Conservation (phyloP, 2,329 filamentous ascomycete genomes). For the Aspergillus brunneoviolaceus region DNA sequence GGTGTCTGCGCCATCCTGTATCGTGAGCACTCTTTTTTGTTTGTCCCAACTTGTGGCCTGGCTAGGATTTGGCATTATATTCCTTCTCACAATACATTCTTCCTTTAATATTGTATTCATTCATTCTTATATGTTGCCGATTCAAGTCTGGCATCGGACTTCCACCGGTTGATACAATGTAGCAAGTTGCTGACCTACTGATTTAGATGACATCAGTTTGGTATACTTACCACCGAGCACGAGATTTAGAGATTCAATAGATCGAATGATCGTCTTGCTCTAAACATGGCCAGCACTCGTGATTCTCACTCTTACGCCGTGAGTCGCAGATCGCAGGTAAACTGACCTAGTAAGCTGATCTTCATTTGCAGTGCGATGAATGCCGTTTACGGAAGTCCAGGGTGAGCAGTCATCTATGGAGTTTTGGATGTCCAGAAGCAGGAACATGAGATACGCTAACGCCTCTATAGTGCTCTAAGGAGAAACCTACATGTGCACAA, state of each 20-base stretch:
- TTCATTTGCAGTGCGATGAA: constrained; percentile 37
- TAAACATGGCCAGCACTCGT: constrained; percentile 42
- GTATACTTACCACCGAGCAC: constrained; percentile 33
- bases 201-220: constrained; percentile 33
- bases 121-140: background rate
- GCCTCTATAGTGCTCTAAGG: constrained; percentile 40
- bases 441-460: background rate
- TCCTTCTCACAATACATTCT: background rate
- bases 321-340: constrained; percentile 21
- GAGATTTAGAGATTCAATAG: constrained; percentile 24
- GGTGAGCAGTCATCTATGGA: constrained; percentile 22
- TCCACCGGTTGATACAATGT: background rate
- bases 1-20: constrained; percentile 1
- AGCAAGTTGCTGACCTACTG: constrained; percentile 21
- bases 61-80: background rate
- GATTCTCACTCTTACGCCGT: constrained; percentile 44
- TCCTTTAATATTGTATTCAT: background rate
- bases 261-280: constrained; percentile 20
- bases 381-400: constrained; percentile 42
- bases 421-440: background rate
- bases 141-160: background rate
- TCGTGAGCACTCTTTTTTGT: background rate
- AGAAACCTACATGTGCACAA: constrained; percentile 40
- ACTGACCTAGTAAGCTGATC: constrained; percentile 8
- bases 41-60: background rate